A percentile compares a stretch with the other conserved stretches of the same genome.
phyloP scores from a whole-genome alignment of 2,329 filamentous ascomycete genomes.

The Pyrenochaeta sp. region DNA sequence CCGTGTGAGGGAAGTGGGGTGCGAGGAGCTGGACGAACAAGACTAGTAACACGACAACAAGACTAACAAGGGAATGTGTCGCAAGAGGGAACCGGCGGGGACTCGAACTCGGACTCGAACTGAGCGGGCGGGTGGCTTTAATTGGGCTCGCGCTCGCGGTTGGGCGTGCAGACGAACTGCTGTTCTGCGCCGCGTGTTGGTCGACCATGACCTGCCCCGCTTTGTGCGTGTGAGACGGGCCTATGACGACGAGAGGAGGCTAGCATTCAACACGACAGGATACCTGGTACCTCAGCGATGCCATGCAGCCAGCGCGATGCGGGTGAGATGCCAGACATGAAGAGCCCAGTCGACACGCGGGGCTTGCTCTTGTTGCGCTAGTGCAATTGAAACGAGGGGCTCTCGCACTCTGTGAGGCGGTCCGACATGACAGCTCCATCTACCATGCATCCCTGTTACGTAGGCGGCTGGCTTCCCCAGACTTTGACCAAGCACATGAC shows the following conservation, averaged over 20 bases:
- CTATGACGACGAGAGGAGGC: slow-evolving; percentile 29
- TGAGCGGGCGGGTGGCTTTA: slow-evolving; percentile 21
- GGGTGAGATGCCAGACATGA: slow-evolving; percentile 4
- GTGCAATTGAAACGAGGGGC: slow-evolving; percentile 15
- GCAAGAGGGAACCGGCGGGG: slow-evolving; percentile 20
- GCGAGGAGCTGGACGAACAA: slow-evolving; percentile 45
- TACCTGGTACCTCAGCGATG: slow-evolving; percentile 17
- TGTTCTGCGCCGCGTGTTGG: slow-evolving; percentile 14
- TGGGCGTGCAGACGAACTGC: slow-evolving; percentile 19
- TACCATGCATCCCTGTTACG: slow-evolving; percentile 16
- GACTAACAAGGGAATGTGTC: slow-evolving; percentile 33
- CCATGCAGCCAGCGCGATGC: slow-evolving; percentile 16
- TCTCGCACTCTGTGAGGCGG: slow-evolving; percentile 13
- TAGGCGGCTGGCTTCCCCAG: slow-evolving; percentile 26
- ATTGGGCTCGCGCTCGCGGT: slow-evolving; percentile 19
- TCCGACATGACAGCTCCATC: slow-evolving; percentile 14
- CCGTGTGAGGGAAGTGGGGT: slow-evolving; percentile 44
- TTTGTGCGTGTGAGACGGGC: slow-evolving; percentile 16
- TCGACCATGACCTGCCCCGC: slow-evolving; percentile 25
- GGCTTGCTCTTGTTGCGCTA: slow-evolving; percentile 15
- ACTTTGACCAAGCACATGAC: slow-evolving; percentile 1
- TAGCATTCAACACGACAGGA: slow-evolving; percentile 23
- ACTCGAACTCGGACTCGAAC: slow-evolving; percentile 14
- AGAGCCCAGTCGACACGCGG: too few relatives aligned
- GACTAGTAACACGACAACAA: slow-evolving; percentile 43